These are phyloP conservation scores for Trametes hirsuta DNA, from an alignment of 1,284 basidiomycete genomes.

Conservation along the genomic window DNA sequence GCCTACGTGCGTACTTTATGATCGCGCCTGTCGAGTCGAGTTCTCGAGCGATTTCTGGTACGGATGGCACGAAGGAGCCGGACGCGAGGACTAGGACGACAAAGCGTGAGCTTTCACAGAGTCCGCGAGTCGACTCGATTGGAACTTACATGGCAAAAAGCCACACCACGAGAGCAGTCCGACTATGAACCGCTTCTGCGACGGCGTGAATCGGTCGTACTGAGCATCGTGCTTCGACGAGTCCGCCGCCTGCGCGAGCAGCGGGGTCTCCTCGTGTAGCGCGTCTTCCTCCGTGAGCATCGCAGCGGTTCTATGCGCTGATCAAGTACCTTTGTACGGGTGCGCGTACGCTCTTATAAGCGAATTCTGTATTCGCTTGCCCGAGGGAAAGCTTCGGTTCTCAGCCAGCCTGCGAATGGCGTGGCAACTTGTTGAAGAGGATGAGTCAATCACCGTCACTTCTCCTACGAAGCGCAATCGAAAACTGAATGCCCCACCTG, in stretches of 20 bases:
- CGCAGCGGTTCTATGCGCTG: no score
- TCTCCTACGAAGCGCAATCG: no score
- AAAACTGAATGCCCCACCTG: no score
- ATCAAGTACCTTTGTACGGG: no score
- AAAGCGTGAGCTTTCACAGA: not conserved
- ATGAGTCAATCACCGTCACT: no score
- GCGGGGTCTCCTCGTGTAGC: constrained; percentile 25
- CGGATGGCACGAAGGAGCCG: constrained; percentile 69
- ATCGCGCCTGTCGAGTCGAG: constrained; percentile 55
- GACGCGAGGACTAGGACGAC: constrained; percentile 60
- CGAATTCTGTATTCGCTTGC: no score
- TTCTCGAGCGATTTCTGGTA: constrained; percentile 67
- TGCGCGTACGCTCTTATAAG: no score
- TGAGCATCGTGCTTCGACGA: constrained; percentile 20
- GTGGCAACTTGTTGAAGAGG: no score
- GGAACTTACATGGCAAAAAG: constrained; percentile 50
- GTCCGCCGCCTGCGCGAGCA: constrained; percentile 11
- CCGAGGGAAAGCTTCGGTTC: no score
- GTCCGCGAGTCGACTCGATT: not conserved
- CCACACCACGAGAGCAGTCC: constrained; percentile 55
- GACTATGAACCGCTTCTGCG: constrained; percentile 51
- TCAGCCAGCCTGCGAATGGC: no score
- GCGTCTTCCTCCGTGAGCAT: constrained; percentile 24
- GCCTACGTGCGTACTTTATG: constrained; percentile 50
- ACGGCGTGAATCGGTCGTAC: constrained; percentile 26